Conservation (phyloP, 2,329 filamentous ascomycete species). For the Fusarium sp. region DNA sequence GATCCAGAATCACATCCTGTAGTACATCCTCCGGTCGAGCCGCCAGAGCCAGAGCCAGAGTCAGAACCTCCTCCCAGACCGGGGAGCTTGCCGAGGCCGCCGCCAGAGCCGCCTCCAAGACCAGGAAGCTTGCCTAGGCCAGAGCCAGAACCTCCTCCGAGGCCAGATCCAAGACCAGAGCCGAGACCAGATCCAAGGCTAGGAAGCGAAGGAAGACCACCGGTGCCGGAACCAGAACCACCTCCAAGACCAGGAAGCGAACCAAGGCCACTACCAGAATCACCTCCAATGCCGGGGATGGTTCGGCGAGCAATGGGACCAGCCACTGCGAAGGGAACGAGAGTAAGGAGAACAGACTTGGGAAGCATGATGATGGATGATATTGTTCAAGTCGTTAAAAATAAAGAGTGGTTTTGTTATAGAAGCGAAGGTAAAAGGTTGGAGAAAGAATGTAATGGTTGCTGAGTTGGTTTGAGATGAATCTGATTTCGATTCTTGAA, state of each 20-base stretch:
- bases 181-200: not conserved
- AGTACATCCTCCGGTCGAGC: not conserved
- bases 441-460: slow-evolving; percentile 25
- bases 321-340: slow-evolving; percentile 40
- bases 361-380: slow-evolving; percentile 35
- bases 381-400: slow-evolving; percentile 6
- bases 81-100: not conserved
- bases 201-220: not conserved
- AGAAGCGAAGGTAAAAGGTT: slow-evolving; percentile 11
- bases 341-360: slow-evolving; percentile 37
- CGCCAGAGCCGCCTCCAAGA: not conserved
- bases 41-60: not conserved
- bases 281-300: slow-evolving; percentile 1
- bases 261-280: slow-evolving; percentile 9
- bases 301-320: slow-evolving; percentile 34
- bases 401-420: slow-evolving; percentile 8
- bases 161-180: not conserved
- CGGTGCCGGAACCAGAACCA: not conserved
- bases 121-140: not conserved
- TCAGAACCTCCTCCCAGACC: not conserved
- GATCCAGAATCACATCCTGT: not conserved
- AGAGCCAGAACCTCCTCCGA: not conserved
- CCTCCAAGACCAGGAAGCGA: slow-evolving; percentile 6
- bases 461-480: slow-evolving; percentile 26
- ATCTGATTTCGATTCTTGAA: slow-evolving; percentile 1